Conservation (phyloP, 495 filamentous ascomycete species). For the Neurospora terricola region DNA sequence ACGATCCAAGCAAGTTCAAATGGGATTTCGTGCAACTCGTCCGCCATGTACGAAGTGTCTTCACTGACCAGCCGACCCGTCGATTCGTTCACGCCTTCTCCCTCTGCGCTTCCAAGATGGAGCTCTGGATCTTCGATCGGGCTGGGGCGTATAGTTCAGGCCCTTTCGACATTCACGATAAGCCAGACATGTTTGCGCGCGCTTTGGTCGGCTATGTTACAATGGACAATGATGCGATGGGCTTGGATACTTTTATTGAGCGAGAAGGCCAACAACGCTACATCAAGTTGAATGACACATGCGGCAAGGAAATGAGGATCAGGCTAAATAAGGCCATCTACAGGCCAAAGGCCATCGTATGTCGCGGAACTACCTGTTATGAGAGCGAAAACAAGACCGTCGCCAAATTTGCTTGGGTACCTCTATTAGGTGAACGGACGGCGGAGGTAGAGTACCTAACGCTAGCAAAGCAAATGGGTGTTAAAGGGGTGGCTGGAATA, state of each 20-base stretch:
- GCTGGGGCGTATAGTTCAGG: not conserved
- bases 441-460: not conserved
- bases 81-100: not conserved
- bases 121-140: not conserved
- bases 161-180: not conserved
- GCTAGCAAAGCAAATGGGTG: not conserved
- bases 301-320: not conserved
- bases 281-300: not conserved
- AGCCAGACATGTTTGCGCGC: not conserved
- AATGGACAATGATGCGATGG: not conserved
- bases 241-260: not conserved
- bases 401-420: not conserved
- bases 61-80: not conserved
- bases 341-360: not conserved
- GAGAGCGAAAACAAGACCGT: not conserved
- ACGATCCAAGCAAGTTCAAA: not conserved
- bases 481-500: not conserved
- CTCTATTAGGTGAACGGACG: not conserved
- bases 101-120: not conserved
- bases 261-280: not conserved
- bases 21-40: not conserved
- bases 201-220: not conserved
- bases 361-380: not conserved
- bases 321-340: not conserved
- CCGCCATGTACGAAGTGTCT: not conserved